phyloP scores from a whole-genome alignment of 2,329 filamentous ascomycete species.

The Penicillium griseofulvum region DNA sequence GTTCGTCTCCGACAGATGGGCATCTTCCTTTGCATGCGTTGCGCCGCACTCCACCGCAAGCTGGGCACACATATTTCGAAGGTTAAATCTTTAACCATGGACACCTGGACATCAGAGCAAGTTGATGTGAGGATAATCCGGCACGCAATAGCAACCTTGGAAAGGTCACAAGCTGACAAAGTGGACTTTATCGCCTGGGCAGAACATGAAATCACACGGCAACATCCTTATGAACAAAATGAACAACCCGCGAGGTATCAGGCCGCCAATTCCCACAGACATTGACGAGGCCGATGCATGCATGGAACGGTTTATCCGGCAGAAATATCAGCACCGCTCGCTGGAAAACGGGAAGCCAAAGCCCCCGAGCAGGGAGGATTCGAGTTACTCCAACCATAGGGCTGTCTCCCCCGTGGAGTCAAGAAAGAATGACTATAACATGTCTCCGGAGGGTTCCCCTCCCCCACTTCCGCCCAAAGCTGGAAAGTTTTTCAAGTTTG shows the following conservation, averaged over 20 bases:
- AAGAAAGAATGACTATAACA: conserved; percentile 4
- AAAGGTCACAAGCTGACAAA: conserved; percentile 73
- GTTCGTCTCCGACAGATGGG: conserved; percentile 62
- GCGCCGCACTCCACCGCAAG: conserved; percentile 91
- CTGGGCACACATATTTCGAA: conserved; percentile 97
- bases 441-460: conserved; percentile 54
- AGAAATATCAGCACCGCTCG: conserved; percentile 78
- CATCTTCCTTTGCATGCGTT: conserved; percentile 96
- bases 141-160: neutral
- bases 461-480: conserved; percentile 61
- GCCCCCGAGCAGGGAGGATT: conserved; percentile 52
- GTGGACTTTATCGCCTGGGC: neutral
- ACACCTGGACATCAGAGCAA: conserved; percentile 93
- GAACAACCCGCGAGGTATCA: conserved; percentile 83
- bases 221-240: conserved; percentile 81
- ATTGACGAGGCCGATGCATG: conserved; percentile 88
- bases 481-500: conserved; percentile 60
- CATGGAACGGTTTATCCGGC: conserved; percentile 91
- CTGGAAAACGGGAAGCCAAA: conserved; percentile 49
- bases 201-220: conserved; percentile 94
- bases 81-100: conserved; percentile 98
- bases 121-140: conserved; percentile 69
- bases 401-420: conserved; percentile 3
- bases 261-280: conserved; percentile 81
- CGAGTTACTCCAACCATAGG: conserved; percentile 50